These are phyloP conservation scores for Taphrina flavorubra DNA, from an alignment of 1,139 yeast species.

Conservation along the genomic window DNA sequence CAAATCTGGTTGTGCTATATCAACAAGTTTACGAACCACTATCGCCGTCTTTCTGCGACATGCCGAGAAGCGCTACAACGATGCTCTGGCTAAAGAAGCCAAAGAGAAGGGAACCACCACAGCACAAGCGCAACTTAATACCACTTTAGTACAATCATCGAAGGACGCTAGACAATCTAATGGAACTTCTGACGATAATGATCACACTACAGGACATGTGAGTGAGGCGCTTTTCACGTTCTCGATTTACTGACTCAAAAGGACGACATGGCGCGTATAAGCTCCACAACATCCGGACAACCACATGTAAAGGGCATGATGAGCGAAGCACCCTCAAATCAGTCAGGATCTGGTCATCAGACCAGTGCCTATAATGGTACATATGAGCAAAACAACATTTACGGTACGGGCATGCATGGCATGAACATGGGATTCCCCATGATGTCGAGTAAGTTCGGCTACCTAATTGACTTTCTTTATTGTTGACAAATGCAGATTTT, in stretches of 20 bases:
- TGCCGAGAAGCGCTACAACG: conserved; percentile 39
- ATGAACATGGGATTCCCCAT: conserved; percentile 26
- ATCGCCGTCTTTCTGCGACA: conserved; percentile 36
- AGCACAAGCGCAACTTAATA: not conserved
- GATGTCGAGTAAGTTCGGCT: conserved; percentile 8
- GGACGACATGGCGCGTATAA: too few species aligned
- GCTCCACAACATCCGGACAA: not conserved
- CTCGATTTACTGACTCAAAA: too few species aligned
- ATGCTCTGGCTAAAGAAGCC: conserved; percentile 36
- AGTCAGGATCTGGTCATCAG: not conserved
- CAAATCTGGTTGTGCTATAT: conserved; percentile 11
- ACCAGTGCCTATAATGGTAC: not conserved
- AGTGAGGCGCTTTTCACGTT: not conserved
- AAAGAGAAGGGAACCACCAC: conserved; percentile 11
- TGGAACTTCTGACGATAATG: too few species aligned
- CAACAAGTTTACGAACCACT: conserved; percentile 37
- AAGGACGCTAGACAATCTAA: not conserved
- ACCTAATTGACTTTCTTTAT: too few species aligned
- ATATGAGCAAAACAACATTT: not conserved
- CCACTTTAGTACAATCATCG: not conserved
- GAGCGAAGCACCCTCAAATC: not conserved
- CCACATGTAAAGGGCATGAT: not conserved
- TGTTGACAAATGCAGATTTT: not conserved
- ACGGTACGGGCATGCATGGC: conserved; percentile 4
- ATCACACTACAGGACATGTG: not conserved